Percentiles rank a stretch among this genome's conserved stretches.
Conservation (phyloP, 345 rosid species). For the Eucalyptus tenuipes region DNA sequence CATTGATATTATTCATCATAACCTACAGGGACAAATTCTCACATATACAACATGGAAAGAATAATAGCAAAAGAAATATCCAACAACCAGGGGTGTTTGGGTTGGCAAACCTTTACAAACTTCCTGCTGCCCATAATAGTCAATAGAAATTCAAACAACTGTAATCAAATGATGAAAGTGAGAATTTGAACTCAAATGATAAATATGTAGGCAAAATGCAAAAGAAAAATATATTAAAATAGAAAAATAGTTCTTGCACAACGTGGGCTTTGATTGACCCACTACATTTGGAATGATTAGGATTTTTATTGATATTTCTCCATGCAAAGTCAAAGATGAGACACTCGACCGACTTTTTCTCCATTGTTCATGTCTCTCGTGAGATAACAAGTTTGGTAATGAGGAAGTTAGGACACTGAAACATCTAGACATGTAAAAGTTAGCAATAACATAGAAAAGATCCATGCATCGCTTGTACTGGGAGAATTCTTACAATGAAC, state of each 20-base stretch:
- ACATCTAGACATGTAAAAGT: not conserved
- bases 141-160: conserved; percentile 86
- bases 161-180: conserved; percentile 10
- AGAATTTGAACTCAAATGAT: conserved; percentile 1
- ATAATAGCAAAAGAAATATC: not conserved
- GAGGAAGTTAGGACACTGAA: not conserved
- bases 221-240: not conserved
- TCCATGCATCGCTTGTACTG: not conserved
- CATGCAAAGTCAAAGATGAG: not conserved
- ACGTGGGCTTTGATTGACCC: not conserved
- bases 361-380: not conserved
- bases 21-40: conserved; percentile 28
- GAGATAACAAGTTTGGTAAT: not conserved
- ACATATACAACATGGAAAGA: not conserved
- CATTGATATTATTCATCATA: conserved; percentile 37
- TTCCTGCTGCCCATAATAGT: conserved; percentile 62
- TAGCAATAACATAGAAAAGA: not conserved
- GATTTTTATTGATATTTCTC: not conserved
- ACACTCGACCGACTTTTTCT: not conserved
- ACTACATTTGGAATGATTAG: not conserved
- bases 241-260: not conserved
- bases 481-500: not conserved
- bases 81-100: not conserved
- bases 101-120: conserved; percentile 51
- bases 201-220: not conserved